phyloP scores from a whole-genome alignment of 495 filamentous ascomycete genomes.

The Clohesyomyces aquaticus region DNA sequence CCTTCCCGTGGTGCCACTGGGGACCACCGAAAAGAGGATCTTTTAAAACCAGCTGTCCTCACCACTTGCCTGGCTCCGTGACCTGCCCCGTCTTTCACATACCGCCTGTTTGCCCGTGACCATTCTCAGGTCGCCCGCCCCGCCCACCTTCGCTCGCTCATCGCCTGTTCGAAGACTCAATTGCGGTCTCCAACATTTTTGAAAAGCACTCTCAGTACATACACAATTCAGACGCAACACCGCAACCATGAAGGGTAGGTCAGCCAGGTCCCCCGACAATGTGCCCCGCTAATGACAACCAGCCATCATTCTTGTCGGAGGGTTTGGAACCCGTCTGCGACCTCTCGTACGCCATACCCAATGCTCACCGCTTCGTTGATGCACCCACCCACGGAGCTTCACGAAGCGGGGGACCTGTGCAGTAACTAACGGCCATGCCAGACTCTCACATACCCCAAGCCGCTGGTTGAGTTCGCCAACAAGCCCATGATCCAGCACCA shows the following conservation, averaged over 20 bases:
- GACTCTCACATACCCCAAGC: constrained; percentile 97
- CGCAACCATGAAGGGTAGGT: constrained; percentile 41
- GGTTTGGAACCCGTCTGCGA: constrained; percentile 96
- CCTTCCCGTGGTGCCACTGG: constrained; percentile 14
- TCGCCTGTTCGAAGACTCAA: constrained; percentile 11
- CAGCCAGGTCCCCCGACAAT: background rate
- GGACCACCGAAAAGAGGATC: constrained; percentile 9
- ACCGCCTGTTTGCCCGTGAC: constrained; percentile 8
- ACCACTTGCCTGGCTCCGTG: constrained; percentile 16
- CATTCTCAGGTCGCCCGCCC: background rate
- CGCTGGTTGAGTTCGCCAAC: constrained; percentile 97
- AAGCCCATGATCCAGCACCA: constrained; percentile 99
- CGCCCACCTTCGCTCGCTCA: constrained; percentile 1
- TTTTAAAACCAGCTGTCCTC: constrained; percentile 39
- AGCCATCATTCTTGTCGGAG: constrained; percentile 99
- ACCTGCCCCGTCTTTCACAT: constrained; percentile 9
- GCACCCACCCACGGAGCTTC: constrained; percentile 4
- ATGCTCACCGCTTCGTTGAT: constrained; percentile 27
- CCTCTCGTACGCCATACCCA: constrained; percentile 76
- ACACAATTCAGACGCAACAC: constrained; percentile 8
- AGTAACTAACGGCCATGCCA: constrained; percentile 47
- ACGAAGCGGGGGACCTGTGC: constrained; percentile 18
- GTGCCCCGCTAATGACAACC: constrained; percentile 19
- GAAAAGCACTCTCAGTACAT: constrained; percentile 1
- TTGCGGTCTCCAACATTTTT: constrained; percentile 19